Conservation (phyloP, 75 land plant genomes). For the Picea sitchensis region DNA sequence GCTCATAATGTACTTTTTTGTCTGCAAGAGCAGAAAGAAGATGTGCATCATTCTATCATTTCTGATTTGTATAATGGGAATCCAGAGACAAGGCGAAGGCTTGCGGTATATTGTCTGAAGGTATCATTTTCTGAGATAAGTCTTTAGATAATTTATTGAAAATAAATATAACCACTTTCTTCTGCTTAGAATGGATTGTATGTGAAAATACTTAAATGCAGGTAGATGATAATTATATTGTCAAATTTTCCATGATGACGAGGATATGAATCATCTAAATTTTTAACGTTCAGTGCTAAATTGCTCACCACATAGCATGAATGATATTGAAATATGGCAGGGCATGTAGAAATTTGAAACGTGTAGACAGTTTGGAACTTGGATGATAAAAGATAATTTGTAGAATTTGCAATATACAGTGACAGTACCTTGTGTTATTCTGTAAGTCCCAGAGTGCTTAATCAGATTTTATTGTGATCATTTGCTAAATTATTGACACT, state of each 20-base stretch:
- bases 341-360: neutral
- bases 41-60: conserved; percentile 98
- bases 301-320: neutral
- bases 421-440: too few species aligned
- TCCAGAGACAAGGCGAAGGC: conserved; percentile 90
- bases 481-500: too few species aligned
- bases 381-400: neutral
- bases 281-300: too few species aligned
- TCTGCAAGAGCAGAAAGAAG: conserved; percentile 81
- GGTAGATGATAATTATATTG: neutral
- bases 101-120: conserved; percentile 98
- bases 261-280: too few species aligned
- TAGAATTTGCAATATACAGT: too few species aligned
- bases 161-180: neutral
- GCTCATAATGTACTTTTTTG: neutral
- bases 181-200: neutral
- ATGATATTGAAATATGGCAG: neutral
- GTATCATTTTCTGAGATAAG: conserved; percentile 19
- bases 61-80: conserved; percentile 98
- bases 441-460: too few species aligned
- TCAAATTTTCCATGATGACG: too few species aligned
- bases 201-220: neutral
- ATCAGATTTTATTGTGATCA: too few species aligned
- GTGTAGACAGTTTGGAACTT: neutral
- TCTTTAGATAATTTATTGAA: neutral